Conservation (phyloP, 177 flowering plant species). For the Tripterygium wilfordii region DNA sequence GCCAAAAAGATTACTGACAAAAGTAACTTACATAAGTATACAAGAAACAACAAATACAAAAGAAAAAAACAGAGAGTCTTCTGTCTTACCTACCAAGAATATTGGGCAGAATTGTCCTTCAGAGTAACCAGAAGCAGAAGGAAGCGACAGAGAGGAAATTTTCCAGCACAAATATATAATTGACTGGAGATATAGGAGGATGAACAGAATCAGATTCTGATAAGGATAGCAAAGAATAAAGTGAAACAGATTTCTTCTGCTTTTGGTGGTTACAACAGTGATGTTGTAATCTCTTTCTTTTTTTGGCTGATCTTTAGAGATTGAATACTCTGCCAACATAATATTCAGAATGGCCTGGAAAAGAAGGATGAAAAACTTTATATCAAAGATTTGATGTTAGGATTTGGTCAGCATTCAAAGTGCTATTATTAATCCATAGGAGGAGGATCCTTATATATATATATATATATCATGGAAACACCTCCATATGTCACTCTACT, state of each 20-base stretch:
- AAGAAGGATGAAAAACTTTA: not conserved
- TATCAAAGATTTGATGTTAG: too few species aligned
- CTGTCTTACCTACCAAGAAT: too few species aligned
- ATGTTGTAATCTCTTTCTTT: not conserved
- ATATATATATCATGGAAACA: too few species aligned
- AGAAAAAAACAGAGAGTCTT: too few species aligned
- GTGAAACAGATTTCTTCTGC: constrained; percentile 4
- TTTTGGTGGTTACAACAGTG: constrained; percentile 7
- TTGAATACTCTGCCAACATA: not conserved
- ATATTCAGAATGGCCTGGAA: not conserved
- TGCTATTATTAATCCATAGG: too few species aligned
- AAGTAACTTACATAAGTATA: too few species aligned
- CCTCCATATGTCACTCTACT: too few species aligned
- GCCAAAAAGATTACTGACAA: too few species aligned
- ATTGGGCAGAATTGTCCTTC: too few species aligned
- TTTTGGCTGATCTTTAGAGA: not conserved
- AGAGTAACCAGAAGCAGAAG: constrained; percentile 2
- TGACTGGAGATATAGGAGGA: not conserved
- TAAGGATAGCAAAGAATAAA: constrained; percentile 16
- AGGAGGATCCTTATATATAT: too few species aligned
- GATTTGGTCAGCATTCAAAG: too few species aligned
- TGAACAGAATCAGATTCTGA: constrained; percentile 20
- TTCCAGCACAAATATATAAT: not conserved
- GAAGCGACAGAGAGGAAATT: not conserved
- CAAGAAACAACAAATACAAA: not conserved